Conservation (phyloP, 2,329 filamentous ascomycete genomes). For the Cladophialophora exuberans region DNA sequence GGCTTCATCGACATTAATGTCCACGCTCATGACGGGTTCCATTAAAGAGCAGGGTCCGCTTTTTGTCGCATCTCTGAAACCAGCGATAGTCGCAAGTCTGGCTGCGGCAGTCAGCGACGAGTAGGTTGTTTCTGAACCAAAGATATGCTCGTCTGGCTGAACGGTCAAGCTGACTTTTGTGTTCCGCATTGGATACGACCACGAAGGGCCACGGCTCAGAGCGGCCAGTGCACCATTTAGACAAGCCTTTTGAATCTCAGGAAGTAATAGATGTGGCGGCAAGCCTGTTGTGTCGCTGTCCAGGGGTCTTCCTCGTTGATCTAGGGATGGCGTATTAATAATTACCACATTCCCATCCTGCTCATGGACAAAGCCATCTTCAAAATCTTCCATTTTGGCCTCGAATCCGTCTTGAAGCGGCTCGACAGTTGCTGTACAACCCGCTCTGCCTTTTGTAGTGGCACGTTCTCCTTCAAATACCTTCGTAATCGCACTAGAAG, state of each 20-base stretch:
- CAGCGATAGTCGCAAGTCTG: slow-evolving; percentile 68
- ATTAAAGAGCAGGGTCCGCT: slow-evolving; percentile 67
- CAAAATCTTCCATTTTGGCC: slow-evolving; percentile 31
- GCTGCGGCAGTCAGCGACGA: slow-evolving; percentile 70
- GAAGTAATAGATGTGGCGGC: slow-evolving; percentile 56
- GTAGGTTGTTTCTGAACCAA: slow-evolving; percentile 67
- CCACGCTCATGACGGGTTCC: slow-evolving; percentile 91
- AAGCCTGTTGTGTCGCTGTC: slow-evolving; percentile 52
- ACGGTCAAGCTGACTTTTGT: slow-evolving; percentile 72
- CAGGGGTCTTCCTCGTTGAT: slow-evolving; percentile 44
- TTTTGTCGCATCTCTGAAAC: slow-evolving; percentile 65
- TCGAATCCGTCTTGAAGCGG: slow-evolving; percentile 51
- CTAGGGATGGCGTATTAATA: slow-evolving; percentile 57
- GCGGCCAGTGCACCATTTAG: slow-evolving; percentile 82
- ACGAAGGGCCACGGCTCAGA: slow-evolving; percentile 79
- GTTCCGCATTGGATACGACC: slow-evolving; percentile 77
- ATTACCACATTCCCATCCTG: slow-evolving; percentile 72
- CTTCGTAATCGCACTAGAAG: slow-evolving; percentile 61
- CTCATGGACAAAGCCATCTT: slow-evolving; percentile 40
- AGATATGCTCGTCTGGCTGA: slow-evolving; percentile 66
- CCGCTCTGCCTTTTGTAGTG: slow-evolving; percentile 76
- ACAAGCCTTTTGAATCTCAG: slow-evolving; percentile 58
- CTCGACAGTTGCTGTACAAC: slow-evolving; percentile 70
- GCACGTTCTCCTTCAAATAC: slow-evolving; percentile 79
- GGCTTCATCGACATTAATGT: slow-evolving; percentile 82